Percentiles rank a stretch among this genome's conserved stretches.
Conservation (phyloP, 768 basidiomycete genomes). For the Boletus rubescentipes region DNA sequence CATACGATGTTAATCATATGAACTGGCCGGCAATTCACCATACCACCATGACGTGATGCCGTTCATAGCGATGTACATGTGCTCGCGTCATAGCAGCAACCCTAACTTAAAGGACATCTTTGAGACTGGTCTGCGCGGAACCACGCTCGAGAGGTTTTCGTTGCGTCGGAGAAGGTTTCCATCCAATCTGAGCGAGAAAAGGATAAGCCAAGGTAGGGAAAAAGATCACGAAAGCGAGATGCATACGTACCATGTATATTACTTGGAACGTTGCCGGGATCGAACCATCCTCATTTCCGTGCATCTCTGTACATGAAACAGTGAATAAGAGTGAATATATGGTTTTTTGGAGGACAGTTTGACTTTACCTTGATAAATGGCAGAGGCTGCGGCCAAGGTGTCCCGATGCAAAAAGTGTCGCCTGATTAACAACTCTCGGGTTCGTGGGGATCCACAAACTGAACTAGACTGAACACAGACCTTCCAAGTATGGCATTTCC, state of each 20-base stretch:
- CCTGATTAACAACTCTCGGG: conserved; percentile 35
- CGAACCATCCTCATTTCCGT: conserved; percentile 79
- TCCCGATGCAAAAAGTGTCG: conserved; percentile 74
- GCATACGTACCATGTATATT: conserved; percentile 77
- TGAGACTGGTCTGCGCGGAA: conserved; percentile 57
- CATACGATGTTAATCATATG: neutral
- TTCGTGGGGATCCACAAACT: neutral
- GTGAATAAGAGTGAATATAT: neutral
- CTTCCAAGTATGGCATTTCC: conserved; percentile 87
- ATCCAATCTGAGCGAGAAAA: conserved; percentile 61
- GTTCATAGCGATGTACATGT: neutral
- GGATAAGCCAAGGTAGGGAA: neutral
- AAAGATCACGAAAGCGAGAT: neutral
- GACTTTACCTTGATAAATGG: conserved; percentile 83
- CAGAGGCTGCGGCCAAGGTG: conserved; percentile 85
- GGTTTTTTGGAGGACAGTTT: neutral
- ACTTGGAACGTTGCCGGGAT: conserved; percentile 96
- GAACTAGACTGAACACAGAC: conserved; percentile 36
- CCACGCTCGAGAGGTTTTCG: conserved; percentile 67
- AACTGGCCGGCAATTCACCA: neutral
- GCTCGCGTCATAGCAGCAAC: neutral
- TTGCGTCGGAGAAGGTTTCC: conserved; percentile 72
- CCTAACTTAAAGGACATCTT: conserved; percentile 49
- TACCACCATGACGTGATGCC: neutral
- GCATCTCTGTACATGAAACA: conserved; percentile 56